phyloP scores from a whole-genome alignment of 164 flowering plant species.

The Annona cherimola region DNA sequence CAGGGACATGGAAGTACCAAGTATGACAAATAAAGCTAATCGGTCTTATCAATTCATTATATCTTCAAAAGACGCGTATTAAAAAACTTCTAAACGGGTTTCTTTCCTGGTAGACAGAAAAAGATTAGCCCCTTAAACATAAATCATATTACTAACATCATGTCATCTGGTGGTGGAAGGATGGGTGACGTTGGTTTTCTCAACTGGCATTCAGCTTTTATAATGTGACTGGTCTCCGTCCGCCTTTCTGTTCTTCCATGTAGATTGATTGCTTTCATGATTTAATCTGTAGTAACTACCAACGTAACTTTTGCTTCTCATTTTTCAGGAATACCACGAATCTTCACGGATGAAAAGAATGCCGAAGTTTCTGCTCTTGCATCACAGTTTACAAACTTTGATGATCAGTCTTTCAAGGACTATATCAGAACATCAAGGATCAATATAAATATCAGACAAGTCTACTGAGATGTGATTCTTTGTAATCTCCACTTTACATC shows the following conservation, averaged over 20 bases:
- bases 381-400: conserved; percentile 35
- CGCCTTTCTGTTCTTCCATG: background rate
- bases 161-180: background rate
- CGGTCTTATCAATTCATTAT: conserved; percentile 1
- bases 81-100: background rate
- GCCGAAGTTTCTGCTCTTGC: conserved; percentile 58
- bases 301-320: background rate
- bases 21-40: background rate
- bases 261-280: background rate
- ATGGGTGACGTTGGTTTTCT: background rate
- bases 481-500: background rate
- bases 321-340: conserved; percentile 77
- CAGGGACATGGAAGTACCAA: background rate
- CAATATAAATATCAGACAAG: conserved; percentile 94
- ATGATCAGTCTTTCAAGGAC: conserved; percentile 48
- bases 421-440: conserved; percentile 84
- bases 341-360: conserved; percentile 68
- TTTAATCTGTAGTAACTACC: background rate
- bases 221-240: background rate
- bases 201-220: background rate
- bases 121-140: background rate
- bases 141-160: background rate
- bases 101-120: background rate
- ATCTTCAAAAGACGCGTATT: background rate
- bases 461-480: conserved; percentile 33